Percentiles rank a stretch among this genome's conserved stretches.
phyloP scores from a whole-genome alignment of 805 yeast genomes.

The Tetrapisispora arboricola region DNA sequence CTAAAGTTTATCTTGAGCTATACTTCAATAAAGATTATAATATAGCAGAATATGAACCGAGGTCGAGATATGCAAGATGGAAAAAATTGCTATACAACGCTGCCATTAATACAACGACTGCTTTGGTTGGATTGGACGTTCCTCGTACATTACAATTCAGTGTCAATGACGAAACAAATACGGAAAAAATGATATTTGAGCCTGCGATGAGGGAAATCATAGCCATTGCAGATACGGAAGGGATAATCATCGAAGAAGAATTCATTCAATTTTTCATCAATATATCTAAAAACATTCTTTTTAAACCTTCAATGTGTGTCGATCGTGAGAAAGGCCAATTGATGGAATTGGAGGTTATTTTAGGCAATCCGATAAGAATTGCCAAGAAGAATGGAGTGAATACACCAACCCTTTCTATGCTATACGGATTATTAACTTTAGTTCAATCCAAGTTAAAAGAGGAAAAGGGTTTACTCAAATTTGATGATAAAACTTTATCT shows the following conservation, averaged over 20 bases:
- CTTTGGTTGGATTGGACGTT: constrained; percentile 46
- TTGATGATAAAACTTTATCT: constrained; percentile 6
- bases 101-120: constrained; percentile 49
- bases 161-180: constrained; percentile 26
- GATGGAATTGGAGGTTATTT: constrained; percentile 58
- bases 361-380: constrained; percentile 52
- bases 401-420: constrained; percentile 48
- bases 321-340: constrained; percentile 52
- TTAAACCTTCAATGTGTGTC: constrained; percentile 61
- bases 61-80: constrained; percentile 47
- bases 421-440: constrained; percentile 51
- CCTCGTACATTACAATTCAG: constrained; percentile 40
- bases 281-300: constrained; percentile 43
- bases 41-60: constrained; percentile 31
- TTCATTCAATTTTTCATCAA: constrained; percentile 40
- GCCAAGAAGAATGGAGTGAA: constrained; percentile 37
- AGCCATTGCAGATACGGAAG: constrained; percentile 52
- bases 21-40: constrained; percentile 37
- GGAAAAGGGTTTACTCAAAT: constrained; percentile 32
- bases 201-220: constrained; percentile 61
- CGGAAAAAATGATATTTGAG: constrained; percentile 22
- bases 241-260: constrained; percentile 39
- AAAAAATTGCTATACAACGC: constrained; percentile 58
- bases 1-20: constrained; percentile 31
- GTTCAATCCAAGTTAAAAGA: constrained; percentile 57